Conservation (phyloP, 768 basidiomycete genomes). For the Coprinellus micaceus region DNA sequence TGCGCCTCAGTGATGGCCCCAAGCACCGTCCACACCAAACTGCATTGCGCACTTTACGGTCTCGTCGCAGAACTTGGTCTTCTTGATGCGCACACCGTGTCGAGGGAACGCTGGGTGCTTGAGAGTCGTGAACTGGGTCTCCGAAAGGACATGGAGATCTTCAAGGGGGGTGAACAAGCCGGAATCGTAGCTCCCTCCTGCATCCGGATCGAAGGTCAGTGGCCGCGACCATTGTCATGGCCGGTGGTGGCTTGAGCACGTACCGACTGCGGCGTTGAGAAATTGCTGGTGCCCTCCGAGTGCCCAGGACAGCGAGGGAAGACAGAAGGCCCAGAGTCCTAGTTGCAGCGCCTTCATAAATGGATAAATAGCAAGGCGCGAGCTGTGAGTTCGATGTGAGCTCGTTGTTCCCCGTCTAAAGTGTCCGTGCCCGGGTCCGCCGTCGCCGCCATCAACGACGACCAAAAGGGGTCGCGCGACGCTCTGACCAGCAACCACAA, state of each 20-base stretch:
- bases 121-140: conserved; percentile 32
- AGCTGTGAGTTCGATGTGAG: no score
- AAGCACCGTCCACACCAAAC: no score
- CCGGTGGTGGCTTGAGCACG: no score
- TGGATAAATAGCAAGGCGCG: not conserved
- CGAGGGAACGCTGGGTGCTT: conserved; percentile 48
- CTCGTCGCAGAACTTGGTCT: conserved; percentile 53
- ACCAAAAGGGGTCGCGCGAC: not conserved
- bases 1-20: no score
- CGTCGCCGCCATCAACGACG: not conserved
- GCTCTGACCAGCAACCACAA: not conserved
- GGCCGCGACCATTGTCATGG: no score
- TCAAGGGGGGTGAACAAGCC: conserved; percentile 34
- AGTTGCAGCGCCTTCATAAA: not conserved
- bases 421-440: not conserved
- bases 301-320: not conserved
- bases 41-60: conserved; percentile 40
- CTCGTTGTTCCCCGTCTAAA: not conserved
- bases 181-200: conserved; percentile 17
- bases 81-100: conserved; percentile 56
- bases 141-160: conserved; percentile 30
- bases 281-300: not conserved
- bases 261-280: not conserved
- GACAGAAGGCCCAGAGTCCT: not conserved
- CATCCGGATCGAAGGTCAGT: not conserved